Percentiles rank a stretch among this genome's conserved stretches.
phyloP scores from a whole-genome alignment of 140 eudicot genomes.

The Oenanthe javanica region DNA sequence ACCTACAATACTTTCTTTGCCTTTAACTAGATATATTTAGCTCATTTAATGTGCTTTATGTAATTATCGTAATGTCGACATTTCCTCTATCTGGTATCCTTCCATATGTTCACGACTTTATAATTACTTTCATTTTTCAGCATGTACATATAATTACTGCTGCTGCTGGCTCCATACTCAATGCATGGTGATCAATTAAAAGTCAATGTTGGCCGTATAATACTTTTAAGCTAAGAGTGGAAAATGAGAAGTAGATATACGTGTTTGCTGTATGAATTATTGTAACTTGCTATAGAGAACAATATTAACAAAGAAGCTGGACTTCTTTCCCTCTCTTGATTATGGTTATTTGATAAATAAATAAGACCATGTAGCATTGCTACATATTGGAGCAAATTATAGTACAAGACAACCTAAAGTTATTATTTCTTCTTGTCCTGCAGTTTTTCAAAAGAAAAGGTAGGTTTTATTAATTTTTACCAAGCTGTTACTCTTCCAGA shows the following conservation, averaged over 20 bases:
- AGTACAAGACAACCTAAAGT: not conserved
- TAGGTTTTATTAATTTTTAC: not conserved
- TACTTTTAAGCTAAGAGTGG: not conserved
- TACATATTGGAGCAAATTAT: not conserved
- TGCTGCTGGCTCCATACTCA: not conserved
- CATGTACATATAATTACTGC: not conserved
- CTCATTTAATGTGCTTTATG: not conserved
- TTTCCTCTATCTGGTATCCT: not conserved
- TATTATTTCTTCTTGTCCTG: not conserved
- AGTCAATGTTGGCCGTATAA: not conserved
- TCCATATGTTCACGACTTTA: not conserved
- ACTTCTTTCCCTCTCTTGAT: not conserved
- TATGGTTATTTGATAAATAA: not conserved
- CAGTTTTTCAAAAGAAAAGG: not conserved
- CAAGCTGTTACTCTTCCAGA: slow-evolving; percentile 34
- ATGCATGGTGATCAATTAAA: not conserved
- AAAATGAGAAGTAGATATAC: not conserved
- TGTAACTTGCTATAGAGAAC: not conserved
- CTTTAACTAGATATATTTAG: not conserved
- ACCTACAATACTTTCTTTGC: not conserved
- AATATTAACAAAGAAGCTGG: not conserved
- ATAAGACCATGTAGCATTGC: not conserved
- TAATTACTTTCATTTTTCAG: not conserved
- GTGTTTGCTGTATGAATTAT: not conserved
- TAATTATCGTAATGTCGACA: not conserved